These are phyloP conservation scores for Biancaea sappan DNA, from an alignment of 306 rosid species.

Conservation along the genomic window DNA sequence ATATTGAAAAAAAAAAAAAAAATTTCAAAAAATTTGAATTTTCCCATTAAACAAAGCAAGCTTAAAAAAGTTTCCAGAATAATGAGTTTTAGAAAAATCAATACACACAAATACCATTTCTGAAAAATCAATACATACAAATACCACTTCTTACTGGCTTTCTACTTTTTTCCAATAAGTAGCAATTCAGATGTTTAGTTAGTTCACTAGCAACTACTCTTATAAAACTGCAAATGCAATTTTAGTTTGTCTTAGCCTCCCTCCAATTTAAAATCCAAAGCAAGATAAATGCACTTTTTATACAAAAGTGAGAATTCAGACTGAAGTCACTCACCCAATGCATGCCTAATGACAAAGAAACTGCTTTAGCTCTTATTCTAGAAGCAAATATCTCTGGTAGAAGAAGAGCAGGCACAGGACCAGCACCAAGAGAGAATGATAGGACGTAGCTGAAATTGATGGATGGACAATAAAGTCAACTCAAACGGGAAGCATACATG, in stretches of 20 bases:
- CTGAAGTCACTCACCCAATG: conserved; percentile 73
- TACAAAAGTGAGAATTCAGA: not conserved
- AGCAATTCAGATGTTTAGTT: not conserved
- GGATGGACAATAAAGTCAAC: conserved; percentile 16
- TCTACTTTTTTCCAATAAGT: not conserved
- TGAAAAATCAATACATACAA: too few relatives aligned
- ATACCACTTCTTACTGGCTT: too few relatives aligned
- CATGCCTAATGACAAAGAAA: conserved; percentile 80
- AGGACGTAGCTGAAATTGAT: conserved; percentile 69
- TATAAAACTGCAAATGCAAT: not conserved
- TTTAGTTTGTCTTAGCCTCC: conserved; percentile 1
- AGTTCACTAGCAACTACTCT: not conserved
- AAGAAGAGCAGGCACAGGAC: conserved; percentile 95
- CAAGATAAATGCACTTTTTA: conserved; percentile 11
- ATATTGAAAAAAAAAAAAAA: too few relatives aligned
- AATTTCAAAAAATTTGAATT: too few relatives aligned
- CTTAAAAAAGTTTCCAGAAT: too few relatives aligned
- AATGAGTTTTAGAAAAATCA: too few relatives aligned
- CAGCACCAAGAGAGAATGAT: conserved; percentile 93
- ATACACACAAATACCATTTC: too few relatives aligned
- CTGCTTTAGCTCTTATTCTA: conserved; percentile 92
- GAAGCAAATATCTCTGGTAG: conserved; percentile 93
- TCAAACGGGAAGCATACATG: conserved; percentile 6
- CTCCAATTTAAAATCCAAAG: not conserved
- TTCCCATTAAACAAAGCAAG: too few relatives aligned